Evolutionary conservation across 225 moss, liverwort and hornwort species (phyloP).

Genomic region (Sphagnum tenellum): DNA sequence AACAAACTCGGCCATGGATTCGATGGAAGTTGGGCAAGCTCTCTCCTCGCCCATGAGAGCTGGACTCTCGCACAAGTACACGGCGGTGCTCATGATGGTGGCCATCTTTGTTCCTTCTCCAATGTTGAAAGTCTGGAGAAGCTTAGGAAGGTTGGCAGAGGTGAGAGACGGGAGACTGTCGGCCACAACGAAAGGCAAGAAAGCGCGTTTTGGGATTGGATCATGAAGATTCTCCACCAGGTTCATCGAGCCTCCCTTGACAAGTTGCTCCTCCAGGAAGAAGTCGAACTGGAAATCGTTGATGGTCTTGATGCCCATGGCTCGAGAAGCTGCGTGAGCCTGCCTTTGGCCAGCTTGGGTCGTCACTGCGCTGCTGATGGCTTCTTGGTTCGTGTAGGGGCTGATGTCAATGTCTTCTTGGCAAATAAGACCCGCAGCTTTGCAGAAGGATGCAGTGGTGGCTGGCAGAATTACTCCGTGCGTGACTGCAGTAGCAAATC

Average conservation of each 20-base stretch:
- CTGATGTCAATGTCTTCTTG: conserved; percentile 19
- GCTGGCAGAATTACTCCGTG: conserved; percentile 26
- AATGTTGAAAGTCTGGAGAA: conserved; percentile 30
- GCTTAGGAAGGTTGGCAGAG: conserved; percentile 20
- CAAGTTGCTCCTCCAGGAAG: conserved; percentile 18
- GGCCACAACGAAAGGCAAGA: conserved; percentile 23
- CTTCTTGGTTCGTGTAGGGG: conserved; percentile 5
- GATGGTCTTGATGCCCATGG: conserved; percentile 20
- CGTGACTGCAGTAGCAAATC: conserved; percentile 14
- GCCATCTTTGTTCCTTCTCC: conserved; percentile 23
- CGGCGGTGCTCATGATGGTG: conserved; percentile 23
- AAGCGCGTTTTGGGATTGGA: conserved; percentile 25
- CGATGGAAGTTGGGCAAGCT: conserved; percentile 22
- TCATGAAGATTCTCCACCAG: conserved; percentile 29
- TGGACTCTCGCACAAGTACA: conserved; percentile 21
- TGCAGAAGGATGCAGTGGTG: conserved; percentile 22
- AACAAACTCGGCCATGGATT: conserved; percentile 25
- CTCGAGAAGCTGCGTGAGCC: not conserved
- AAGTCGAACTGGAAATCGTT: conserved; percentile 34
- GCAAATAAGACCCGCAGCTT: conserved; percentile 20
- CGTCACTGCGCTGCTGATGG: no score
- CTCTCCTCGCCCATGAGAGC: conserved; percentile 11
- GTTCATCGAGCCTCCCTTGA: conserved; percentile 16
- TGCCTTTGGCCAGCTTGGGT: no score
- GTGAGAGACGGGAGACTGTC: conserved; percentile 15